A percentile compares a stretch with the other conserved stretches of the same genome.
Conservation (phyloP, 108 stramenopile species). For the Schizochytrium sp. region DNA sequence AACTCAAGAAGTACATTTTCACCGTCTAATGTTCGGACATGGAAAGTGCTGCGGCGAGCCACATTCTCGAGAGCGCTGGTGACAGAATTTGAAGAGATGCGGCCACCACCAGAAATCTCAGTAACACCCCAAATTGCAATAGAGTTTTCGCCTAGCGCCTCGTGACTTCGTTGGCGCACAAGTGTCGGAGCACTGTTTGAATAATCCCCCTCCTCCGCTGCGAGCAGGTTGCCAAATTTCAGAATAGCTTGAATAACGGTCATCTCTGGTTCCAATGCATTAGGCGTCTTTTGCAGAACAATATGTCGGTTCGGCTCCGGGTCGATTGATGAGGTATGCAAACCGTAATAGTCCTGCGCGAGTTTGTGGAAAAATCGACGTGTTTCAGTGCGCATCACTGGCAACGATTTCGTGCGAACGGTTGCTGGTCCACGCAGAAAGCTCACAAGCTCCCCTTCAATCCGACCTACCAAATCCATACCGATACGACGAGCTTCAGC, state of each 20-base stretch:
- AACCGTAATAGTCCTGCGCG: conserved; percentile 25
- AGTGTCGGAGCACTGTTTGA: background rate
- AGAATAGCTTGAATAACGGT: conserved; percentile 8
- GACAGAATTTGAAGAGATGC: conserved; percentile 24
- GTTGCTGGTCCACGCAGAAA: background rate
- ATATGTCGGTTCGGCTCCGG: conserved; percentile 42
- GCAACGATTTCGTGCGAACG: conserved; percentile 19
- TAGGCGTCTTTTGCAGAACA: background rate
- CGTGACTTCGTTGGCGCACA: background rate
- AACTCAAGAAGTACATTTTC: conserved; percentile 21
- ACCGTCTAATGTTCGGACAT: background rate
- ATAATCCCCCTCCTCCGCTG: background rate
- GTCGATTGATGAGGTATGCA: conserved; percentile 40
- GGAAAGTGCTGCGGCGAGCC: conserved; percentile 1
- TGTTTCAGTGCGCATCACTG: conserved; percentile 22
- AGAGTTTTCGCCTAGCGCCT: background rate
- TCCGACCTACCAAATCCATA: conserved; percentile 1
- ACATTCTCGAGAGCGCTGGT: background rate
- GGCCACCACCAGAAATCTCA: background rate
- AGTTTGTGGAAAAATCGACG: background rate
- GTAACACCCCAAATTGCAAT: background rate
- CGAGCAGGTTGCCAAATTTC: background rate
- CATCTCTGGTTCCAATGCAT: conserved; percentile 15
- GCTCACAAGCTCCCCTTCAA: conserved; percentile 1
- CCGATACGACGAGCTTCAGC: background rate